Base-by-base conservation (phyloP, 495 filamentous ascomycete genomes). In the Parathielavia hyrcaniae region DNA sequence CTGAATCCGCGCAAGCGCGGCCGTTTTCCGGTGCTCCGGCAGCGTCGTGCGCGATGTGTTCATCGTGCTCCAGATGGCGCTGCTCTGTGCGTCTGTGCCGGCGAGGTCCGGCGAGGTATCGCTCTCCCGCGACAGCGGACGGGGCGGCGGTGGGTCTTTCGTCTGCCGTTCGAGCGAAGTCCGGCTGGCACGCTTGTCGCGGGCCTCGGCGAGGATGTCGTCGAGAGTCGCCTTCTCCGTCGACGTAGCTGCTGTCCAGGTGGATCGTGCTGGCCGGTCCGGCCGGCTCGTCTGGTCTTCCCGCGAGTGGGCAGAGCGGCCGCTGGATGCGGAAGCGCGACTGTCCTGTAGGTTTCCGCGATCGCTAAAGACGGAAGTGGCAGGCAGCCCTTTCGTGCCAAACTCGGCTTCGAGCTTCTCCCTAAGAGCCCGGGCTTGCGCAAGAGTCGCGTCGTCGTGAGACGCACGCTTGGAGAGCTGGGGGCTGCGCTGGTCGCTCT, bases 1-100 rank as follows among this genome's bases (percentile, higher is more conserved):
- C 65, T 82, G 79, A 13, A 89, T 70, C 32, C 86, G 75, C 30
- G 81, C 83, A 61, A 80, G 77, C 4, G 87, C 87, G 8, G 85
- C 86, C 16, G 81, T 78, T 32, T 72, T 69, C 36, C 86, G 77
- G 13, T 87, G 83, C 2, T 81, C 72, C 4, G 85, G 76, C 20
- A 89, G 60, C 1, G 69, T 63, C n/a, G 75, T 74, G 16, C 74
- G 77, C 48, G 62, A 73, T 4, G 71, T 62, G 48, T 73, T 74
- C 17, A 60, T 64, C 3, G 55, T 55, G 11, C 58, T 61, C 66
- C 67, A 68, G 36, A 65, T 51, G 22, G 51, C 63, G 47, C 64
- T 68, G 47, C 41, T 65, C 41, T 71, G 61, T 16, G 63, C 56
- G 47, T 69, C 67, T 19, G 62, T 59, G 16, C 62, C 69, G 14